phyloP scores from a whole-genome alignment of 805 yeast genomes.

The Metschnikowia cubensis region DNA sequence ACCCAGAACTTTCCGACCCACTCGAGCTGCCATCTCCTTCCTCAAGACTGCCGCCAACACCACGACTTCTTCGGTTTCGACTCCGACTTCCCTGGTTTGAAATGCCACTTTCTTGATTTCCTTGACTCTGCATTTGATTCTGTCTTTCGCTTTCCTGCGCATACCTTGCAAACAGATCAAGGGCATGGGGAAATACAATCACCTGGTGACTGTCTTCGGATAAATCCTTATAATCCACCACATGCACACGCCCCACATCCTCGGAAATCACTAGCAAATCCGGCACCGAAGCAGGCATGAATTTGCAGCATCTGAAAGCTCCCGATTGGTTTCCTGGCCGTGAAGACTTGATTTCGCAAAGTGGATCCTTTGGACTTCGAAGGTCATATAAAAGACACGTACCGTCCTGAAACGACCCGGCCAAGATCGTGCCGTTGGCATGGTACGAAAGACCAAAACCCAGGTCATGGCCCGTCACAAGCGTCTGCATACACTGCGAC shows the following conservation, averaged over 20 bases:
- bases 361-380: constrained; percentile 51
- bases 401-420: constrained; percentile 86
- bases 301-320: constrained; percentile 59
- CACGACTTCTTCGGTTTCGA: too few relatives aligned
- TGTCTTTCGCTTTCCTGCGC: too few relatives aligned
- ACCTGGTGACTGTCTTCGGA: constrained; percentile 45
- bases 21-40: too few relatives aligned
- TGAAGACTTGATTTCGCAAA: constrained; percentile 56
- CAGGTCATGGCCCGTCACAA: constrained; percentile 61
- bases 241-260: constrained; percentile 83
- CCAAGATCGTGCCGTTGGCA: constrained; percentile 68
- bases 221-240: constrained; percentile 72
- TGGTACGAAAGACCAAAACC: constrained; percentile 83
- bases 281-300: constrained; percentile 57
- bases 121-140: too few relatives aligned
- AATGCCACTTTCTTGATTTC: too few relatives aligned
- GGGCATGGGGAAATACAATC: constrained; percentile 55
- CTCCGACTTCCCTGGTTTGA: too few relatives aligned
- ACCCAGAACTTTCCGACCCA: too few relatives aligned
- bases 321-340: constrained; percentile 53
- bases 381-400: constrained; percentile 71
- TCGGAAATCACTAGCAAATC: constrained; percentile 77
- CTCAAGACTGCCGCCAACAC: too few relatives aligned
- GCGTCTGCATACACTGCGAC: constrained; percentile 30
- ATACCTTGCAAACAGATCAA: constrained; percentile 37